These are phyloP conservation scores for Leucogyrophana mollusca DNA, from an alignment of 768 basidiomycete genomes.

Conservation along the genomic window DNA sequence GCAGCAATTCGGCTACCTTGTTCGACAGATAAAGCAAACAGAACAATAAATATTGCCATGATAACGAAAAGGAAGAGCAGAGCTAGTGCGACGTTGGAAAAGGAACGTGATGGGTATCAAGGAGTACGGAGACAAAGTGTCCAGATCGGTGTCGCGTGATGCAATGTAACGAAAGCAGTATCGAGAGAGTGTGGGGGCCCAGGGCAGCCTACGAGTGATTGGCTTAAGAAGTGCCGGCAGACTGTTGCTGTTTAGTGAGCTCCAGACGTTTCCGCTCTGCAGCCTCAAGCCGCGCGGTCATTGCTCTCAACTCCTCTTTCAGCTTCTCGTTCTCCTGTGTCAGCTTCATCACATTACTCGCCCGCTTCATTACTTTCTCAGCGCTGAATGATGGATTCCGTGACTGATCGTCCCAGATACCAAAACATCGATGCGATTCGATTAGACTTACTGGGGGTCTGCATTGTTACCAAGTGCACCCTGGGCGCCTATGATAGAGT, in stretches of 20 bases:
- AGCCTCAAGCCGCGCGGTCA: slow-evolving; percentile 73
- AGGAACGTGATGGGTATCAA: background rate
- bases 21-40: too few relatives aligned
- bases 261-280: slow-evolving; percentile 62
- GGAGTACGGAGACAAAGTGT: too few relatives aligned
- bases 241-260: slow-evolving; percentile 37
- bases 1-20: too few relatives aligned
- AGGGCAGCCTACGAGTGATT: slow-evolving; percentile 13
- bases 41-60: too few relatives aligned
- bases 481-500: slow-evolving; percentile 37
- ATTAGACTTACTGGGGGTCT: slow-evolving; percentile 48
- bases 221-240: slow-evolving; percentile 12
- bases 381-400: slow-evolving; percentile 21
- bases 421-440: slow-evolving; percentile 18
- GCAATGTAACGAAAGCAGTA: background rate
- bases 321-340: slow-evolving; percentile 79
- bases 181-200: background rate
- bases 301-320: slow-evolving; percentile 70
- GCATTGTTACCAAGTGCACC: slow-evolving; percentile 1
- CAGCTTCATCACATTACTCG: slow-evolving; percentile 74
- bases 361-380: slow-evolving; percentile 60
- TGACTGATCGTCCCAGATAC: slow-evolving; percentile 30
- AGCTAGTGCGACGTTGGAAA: background rate
- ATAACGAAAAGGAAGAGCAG: background rate
- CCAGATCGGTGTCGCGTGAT: too few relatives aligned